These are phyloP conservation scores for Starmerella geochares DNA, from an alignment of 805 yeast genomes.

Conservation along the genomic window DNA sequence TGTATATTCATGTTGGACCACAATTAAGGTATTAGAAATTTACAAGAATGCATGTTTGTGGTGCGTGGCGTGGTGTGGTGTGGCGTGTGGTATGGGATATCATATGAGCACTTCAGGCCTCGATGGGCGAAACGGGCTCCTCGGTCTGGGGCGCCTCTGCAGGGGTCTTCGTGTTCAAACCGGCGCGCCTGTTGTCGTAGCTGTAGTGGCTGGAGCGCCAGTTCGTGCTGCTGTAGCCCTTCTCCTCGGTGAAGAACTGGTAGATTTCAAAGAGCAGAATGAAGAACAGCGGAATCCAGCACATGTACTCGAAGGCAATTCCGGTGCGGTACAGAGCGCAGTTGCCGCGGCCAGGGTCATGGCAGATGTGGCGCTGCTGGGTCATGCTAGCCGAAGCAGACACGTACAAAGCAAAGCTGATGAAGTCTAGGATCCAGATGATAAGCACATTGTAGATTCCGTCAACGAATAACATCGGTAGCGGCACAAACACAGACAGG, in stretches of 20 bases:
- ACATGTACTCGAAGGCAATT: conserved; percentile 22
- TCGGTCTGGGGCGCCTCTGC: background rate
- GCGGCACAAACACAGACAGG: conserved; percentile 14
- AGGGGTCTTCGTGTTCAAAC: background rate
- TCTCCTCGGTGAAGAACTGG: conserved; percentile 11
- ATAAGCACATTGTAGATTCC: background rate
- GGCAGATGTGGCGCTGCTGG: conserved; percentile 15
- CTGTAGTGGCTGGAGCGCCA: conserved; percentile 1
- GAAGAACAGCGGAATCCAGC: conserved; percentile 20
- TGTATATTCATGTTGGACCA: background rate
- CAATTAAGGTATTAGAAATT: conserved; percentile 3
- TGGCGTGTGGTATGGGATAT: background rate
- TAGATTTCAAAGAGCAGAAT: conserved; percentile 14
- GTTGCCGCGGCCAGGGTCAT: conserved; percentile 12
- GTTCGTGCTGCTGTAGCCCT: conserved; percentile 4
- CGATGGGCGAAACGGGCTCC: conserved; percentile 1
- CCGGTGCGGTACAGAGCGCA: conserved; percentile 19
- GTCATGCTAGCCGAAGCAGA: conserved; percentile 20
- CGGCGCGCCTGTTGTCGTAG: conserved; percentile 3
- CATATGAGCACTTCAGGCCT: background rate
- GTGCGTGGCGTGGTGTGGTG: background rate
- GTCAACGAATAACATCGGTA: conserved; percentile 9
- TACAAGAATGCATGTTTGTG: conserved; percentile 1
- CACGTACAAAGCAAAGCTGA: conserved; percentile 17
- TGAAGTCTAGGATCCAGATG: conserved; percentile 16